A percentile compares a stretch with the other conserved stretches of the same genome.
phyloP scores from a whole-genome alignment of 2,329 filamentous ascomycete genomes.

The Fusarium veterinarium region DNA sequence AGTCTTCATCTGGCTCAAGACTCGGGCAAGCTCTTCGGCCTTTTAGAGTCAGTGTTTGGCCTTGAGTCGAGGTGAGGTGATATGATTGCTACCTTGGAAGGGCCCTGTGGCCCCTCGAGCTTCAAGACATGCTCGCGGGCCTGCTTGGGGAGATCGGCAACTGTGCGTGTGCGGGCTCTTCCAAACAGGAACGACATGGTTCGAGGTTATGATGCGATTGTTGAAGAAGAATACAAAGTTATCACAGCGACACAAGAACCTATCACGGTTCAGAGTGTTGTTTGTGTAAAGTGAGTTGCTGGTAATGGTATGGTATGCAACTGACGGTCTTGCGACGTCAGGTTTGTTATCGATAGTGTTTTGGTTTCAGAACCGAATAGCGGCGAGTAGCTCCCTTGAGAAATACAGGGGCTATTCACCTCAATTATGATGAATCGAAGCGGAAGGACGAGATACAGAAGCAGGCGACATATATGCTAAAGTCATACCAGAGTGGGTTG shows the following conservation, averaged over 20 bases:
- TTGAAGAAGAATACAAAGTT: background rate
- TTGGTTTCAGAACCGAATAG: background rate
- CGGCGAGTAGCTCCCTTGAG: background rate
- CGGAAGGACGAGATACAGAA: background rate
- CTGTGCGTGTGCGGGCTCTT: constrained; percentile 62
- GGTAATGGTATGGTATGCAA: background rate
- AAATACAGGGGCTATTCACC: background rate
- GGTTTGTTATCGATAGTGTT: constrained; percentile 39
- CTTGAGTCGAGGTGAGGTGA: background rate
- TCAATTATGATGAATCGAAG: background rate
- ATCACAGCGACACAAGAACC: background rate
- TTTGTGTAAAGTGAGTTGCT: constrained; percentile 11
- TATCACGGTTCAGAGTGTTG: background rate
- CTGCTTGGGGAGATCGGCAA: constrained; percentile 66
- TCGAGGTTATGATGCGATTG: background rate
- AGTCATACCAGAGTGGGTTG: constrained; percentile 25
- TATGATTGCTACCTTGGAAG: constrained; percentile 56
- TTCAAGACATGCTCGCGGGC: constrained; percentile 65
- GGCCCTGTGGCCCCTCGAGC: constrained; percentile 61
- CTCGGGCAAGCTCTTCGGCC: constrained; percentile 88
- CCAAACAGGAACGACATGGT: constrained; percentile 68
- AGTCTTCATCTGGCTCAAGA: constrained; percentile 90
- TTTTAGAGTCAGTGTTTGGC: constrained; percentile 50
- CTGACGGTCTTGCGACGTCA: constrained; percentile 19
- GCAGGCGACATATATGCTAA: background rate